These are phyloP conservation scores for Purshia tridentata DNA, from an alignment of 306 rosid genomes.

Conservation along the genomic window DNA sequence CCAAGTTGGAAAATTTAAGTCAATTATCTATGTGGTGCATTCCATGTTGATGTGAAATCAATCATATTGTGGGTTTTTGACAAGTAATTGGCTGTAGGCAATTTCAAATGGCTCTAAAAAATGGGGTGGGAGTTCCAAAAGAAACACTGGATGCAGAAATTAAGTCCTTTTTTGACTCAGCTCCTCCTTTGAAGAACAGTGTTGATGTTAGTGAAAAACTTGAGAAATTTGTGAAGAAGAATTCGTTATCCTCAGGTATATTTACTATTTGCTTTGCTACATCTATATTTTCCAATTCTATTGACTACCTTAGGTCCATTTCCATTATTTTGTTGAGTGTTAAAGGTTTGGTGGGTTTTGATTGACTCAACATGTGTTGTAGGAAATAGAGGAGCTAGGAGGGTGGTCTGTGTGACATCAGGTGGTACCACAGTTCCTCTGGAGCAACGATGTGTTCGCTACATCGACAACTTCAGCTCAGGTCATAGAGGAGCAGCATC, in stretches of 20 bases:
- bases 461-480: constrained; percentile 94
- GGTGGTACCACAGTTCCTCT: constrained; percentile 98
- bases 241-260: constrained; percentile 48
- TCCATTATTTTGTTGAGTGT: background rate
- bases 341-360: constrained; percentile 20
- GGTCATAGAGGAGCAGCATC: constrained; percentile 98
- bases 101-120: constrained; percentile 49
- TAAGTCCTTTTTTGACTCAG: constrained; percentile 70
- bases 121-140: constrained; percentile 31
- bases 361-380: background rate
- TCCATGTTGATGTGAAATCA: background rate
- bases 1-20: background rate
- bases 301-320: background rate
- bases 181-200: constrained; percentile 65
- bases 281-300: background rate
- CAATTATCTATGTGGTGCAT: background rate
- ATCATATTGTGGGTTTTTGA: constrained; percentile 20
- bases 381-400: constrained; percentile 51
- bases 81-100: constrained; percentile 22
- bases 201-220: constrained; percentile 45
- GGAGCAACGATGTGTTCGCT: constrained; percentile 87
- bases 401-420: constrained; percentile 83
- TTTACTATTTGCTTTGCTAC: constrained; percentile 12
- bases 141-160: constrained; percentile 48
- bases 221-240: constrained; percentile 50